Base-by-base conservation (phyloP, 2,329 filamentous ascomycete species). In the Exophiala calicioides region DNA sequence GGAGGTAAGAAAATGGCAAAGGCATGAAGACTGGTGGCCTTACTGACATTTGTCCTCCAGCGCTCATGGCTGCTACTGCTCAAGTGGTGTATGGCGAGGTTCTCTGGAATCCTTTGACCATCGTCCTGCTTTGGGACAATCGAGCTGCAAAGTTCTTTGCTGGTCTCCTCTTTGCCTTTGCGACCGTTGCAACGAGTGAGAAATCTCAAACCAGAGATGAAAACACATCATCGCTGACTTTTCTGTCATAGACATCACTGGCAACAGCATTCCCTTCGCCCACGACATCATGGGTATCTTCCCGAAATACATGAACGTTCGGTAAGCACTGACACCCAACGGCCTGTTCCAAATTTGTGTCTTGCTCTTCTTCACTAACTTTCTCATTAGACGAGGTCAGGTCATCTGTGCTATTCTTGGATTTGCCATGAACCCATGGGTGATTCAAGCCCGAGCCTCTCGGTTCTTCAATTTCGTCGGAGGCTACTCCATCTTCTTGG, bases 41-140 rank as follows among this genome's bases (percentile, higher is more conserved):
- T 23, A 35, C 26, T 40, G 20, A 40, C 26, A 30, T 50, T 59
- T 24, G n/a, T n/a, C 61, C 65, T 38, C 61, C 60, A 26, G 63
- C 65, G 34, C 59, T 65, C 19, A 56, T 57, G 15, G 58, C 58
- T 3, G 59, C 59, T 33, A 59, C 60, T 7, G 53, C 62, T 1
- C 63, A 62, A 49, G 60, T 63, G 3, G 52, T 65, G 1, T 66
- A 65, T 36, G 62, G 61, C 15, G 57, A 63, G 36, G 60, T 48
- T 6, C 45, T 51, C 7, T 65, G 63, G 63, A 61, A 63, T 39
- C 63, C 63, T 5, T 37, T 64, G 15, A 56, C 59, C 10, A 51
- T 66, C 12, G 52, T 59, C 1, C 43, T 36, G 6, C 42, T 56
- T 10, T 66, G 63, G 60, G 34, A 57, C 27, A 57, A 52, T 2